These are phyloP conservation scores for Cystofilobasidium macerans DNA, from an alignment of 768 basidiomycete genomes.

Conservation along the genomic window DNA sequence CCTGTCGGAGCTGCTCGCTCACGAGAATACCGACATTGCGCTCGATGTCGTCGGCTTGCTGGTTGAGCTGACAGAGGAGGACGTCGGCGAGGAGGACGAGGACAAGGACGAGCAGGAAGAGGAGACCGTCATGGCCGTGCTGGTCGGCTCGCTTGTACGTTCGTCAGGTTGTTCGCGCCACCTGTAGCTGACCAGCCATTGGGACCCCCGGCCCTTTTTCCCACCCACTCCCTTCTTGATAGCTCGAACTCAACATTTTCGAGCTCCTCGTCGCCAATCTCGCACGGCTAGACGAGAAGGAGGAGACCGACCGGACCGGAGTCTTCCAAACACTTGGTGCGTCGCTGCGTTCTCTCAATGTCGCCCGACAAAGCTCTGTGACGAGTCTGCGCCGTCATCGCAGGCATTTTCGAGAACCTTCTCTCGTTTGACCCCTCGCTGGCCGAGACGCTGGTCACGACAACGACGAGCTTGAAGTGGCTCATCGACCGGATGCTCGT, in stretches of 20 bases:
- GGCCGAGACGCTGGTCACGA: constrained; percentile 56
- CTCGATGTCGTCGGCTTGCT: constrained; percentile 86
- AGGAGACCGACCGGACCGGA: constrained; percentile 83
- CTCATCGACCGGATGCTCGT: constrained; percentile 61
- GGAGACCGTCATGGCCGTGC: constrained; percentile 50
- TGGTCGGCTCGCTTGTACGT: constrained; percentile 67
- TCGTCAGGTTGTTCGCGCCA: not conserved
- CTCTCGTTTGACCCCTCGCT: constrained; percentile 72
- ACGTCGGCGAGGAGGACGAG: constrained; percentile 66
- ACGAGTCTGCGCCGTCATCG: not conserved
- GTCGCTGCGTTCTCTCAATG: constrained; percentile 21
- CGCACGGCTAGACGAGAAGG: constrained; percentile 70
- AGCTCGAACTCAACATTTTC: constrained; percentile 73
- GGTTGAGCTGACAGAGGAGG: constrained; percentile 92
- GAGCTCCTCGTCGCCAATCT: constrained; percentile 86
- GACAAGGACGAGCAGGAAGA: constrained; percentile 54
- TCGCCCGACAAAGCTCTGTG: not conserved
- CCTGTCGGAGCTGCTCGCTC: constrained; percentile 74
- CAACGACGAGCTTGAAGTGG: constrained; percentile 65
- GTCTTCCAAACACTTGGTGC: constrained; percentile 83
- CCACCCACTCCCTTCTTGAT: not conserved
- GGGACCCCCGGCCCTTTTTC: no score
- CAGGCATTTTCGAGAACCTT: constrained; percentile 86
- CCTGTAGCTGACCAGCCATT: no score
- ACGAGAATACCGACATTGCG: constrained; percentile 96